These are phyloP conservation scores for Trichoderma aggressivum DNA, from an alignment of 2,329 filamentous ascomycete species.

Conservation along the genomic window DNA sequence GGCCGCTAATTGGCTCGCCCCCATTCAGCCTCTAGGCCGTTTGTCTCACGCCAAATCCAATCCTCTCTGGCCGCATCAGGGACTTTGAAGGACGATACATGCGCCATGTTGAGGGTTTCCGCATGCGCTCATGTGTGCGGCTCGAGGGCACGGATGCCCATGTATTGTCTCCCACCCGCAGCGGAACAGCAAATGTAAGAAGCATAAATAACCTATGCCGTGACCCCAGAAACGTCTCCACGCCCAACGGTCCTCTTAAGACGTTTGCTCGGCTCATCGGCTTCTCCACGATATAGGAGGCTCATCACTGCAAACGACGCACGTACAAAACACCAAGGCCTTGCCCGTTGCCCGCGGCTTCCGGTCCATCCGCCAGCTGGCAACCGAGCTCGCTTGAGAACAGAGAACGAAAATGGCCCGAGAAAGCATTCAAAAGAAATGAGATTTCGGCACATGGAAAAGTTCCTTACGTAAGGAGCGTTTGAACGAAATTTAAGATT, in stretches of 20 bases:
- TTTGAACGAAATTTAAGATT: not conserved
- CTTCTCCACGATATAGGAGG: not conserved
- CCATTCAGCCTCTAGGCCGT: not conserved
- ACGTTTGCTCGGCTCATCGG: not conserved
- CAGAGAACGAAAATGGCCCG: not conserved
- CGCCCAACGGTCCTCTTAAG: not conserved
- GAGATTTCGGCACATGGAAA: not conserved
- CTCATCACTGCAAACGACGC: not conserved
- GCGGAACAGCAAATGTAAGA: not conserved
- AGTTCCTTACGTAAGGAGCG: slow-evolving; percentile 13
- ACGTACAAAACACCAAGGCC: not conserved
- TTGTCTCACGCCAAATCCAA: not conserved
- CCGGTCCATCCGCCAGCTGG: slow-evolving; percentile 10
- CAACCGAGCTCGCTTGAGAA: not conserved
- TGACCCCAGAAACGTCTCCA: not conserved
- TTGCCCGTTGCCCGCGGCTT: slow-evolving; percentile 6
- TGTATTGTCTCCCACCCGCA: not conserved
- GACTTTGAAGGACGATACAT: not conserved
- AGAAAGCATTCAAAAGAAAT: not conserved
- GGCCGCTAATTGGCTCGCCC: slow-evolving; percentile 6
- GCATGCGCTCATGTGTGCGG: not conserved
- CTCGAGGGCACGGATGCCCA: not conserved
- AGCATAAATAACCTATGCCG: not conserved
- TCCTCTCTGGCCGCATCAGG: not conserved
- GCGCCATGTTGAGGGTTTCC: not conserved